These are phyloP conservation scores for Phytophthora syringae DNA, from an alignment of 352 stramenopile genomes.

Conservation along the genomic window DNA sequence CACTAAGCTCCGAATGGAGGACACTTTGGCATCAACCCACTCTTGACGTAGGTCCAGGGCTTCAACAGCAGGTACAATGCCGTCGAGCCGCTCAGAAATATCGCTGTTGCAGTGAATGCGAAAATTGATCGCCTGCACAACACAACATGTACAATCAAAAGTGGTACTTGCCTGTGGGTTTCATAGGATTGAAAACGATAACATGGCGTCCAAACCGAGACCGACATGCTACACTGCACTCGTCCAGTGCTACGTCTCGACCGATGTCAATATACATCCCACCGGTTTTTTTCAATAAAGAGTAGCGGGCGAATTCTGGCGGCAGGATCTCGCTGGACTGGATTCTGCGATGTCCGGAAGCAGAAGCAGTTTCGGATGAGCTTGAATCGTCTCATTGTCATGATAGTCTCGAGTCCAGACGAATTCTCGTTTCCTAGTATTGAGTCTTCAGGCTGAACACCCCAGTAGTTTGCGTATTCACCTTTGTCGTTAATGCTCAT, in stretches of 20 bases:
- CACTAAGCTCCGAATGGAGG: conserved; percentile 24
- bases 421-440: conserved; percentile 6
- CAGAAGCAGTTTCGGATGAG: conserved; percentile 7
- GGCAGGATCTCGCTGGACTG: neutral
- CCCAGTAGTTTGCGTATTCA: neutral
- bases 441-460: neutral
- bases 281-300: conserved; percentile 5
- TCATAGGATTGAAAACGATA: conserved; percentile 14
- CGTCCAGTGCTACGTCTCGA: conserved; percentile 2
- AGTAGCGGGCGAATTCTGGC: conserved; percentile 12
- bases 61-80: neutral
- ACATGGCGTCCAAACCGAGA: neutral
- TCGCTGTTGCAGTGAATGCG: conserved; percentile 34
- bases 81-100: conserved; percentile 24
- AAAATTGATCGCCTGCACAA: conserved; percentile 30
- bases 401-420: conserved; percentile 3
- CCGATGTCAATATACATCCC: conserved; percentile 2
- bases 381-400: conserved; percentile 6
- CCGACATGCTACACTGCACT: conserved; percentile 2
- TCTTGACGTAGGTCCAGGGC: neutral
- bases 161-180: conserved; percentile 14
- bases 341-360: neutral
- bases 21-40: neutral
- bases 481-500: conserved; percentile 13
- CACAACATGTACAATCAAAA: conserved; percentile 2